A percentile compares a stretch with the other conserved stretches of the same genome.
Conservation (phyloP, 2,329 filamentous ascomycete genomes). For the Penicillium glabrum region DNA sequence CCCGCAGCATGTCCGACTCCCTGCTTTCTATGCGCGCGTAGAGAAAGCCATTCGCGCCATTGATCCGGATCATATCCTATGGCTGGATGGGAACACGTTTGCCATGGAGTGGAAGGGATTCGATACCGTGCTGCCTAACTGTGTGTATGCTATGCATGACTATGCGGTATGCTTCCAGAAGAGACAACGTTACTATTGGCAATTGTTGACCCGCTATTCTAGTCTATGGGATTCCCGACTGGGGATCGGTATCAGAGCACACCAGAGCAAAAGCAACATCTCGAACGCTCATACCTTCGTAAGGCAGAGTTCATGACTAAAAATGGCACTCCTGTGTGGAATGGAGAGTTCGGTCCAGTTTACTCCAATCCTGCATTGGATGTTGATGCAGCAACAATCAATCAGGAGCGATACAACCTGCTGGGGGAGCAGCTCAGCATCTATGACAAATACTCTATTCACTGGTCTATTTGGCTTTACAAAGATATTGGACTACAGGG, state of each 20-base stretch:
- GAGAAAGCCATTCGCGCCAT: conserved; percentile 49
- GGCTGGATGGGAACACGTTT: conserved; percentile 48
- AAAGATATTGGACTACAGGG: conserved; percentile 60
- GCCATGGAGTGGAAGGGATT: conserved; percentile 49
- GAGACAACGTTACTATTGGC: not conserved
- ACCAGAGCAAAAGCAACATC: conserved; percentile 39
- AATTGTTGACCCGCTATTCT: not conserved
- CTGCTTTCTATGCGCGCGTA: conserved; percentile 48
- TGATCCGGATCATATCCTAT: conserved; percentile 49
- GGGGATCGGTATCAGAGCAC: conserved; percentile 44
- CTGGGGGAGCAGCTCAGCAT: conserved; percentile 51
- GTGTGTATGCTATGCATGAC: conserved; percentile 49
- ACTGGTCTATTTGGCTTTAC: conserved; percentile 63
- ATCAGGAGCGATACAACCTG: conserved; percentile 47
- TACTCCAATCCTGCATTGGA: conserved; percentile 34
- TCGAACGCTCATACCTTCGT: conserved; percentile 46
- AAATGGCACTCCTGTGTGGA: conserved; percentile 49
- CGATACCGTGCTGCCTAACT: conserved; percentile 44
- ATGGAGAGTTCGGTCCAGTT: conserved; percentile 54
- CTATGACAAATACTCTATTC: conserved; percentile 53
- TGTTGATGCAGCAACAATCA: conserved; percentile 38
- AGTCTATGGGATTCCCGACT: conserved; percentile 45
- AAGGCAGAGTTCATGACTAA: conserved; percentile 51
- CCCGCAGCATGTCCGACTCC: conserved; percentile 47
- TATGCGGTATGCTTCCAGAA: conserved; percentile 32